phyloP scores from a whole-genome alignment of 2,329 filamentous ascomycete genomes.

The Phialocephala subalpina region DNA sequence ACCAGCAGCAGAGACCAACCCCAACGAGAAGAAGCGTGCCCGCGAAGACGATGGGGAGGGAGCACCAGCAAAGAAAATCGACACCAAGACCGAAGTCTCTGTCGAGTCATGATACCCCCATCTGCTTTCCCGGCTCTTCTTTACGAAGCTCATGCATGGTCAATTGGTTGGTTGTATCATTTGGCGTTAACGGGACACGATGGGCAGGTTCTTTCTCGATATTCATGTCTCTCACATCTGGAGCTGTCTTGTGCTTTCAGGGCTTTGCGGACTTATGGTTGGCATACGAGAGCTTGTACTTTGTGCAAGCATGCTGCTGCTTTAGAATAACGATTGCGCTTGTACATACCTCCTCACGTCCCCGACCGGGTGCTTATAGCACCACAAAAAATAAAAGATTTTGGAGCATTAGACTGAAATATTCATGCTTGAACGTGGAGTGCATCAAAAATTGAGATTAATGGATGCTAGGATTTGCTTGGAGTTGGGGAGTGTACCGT shows the following conservation, averaged over 20 bases:
- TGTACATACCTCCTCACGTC: constrained; percentile 7
- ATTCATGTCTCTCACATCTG: constrained; percentile 5
- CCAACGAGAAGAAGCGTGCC: constrained; percentile 42
- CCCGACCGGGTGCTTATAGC: not conserved
- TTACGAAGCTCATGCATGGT: constrained; percentile 14
- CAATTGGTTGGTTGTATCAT: constrained; percentile 24
- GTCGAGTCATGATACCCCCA: constrained; percentile 38
- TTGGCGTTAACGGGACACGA: constrained; percentile 26
- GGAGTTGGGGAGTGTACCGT: constrained; percentile 27
- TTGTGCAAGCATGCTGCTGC: not conserved
- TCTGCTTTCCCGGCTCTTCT: constrained; percentile 22
- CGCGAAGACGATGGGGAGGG: constrained; percentile 52
- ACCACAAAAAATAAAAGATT: not conserved
- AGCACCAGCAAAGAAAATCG: constrained; percentile 68
- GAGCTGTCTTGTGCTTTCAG: not conserved
- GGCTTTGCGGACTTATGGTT: not conserved
- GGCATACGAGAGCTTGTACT: not conserved
- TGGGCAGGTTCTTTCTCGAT: not conserved
- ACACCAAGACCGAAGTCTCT: constrained; percentile 46
- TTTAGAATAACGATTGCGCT: not conserved
- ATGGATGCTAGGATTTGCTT: not conserved
- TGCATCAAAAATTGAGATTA: not conserved
- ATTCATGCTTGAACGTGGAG: too few species aligned
- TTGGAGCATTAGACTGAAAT: too few species aligned
- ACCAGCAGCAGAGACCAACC: not conserved